Percentiles rank a stretch among this genome's conserved stretches.
Conservation (phyloP, 306 rosid species). For the Quercus agrifolia region DNA sequence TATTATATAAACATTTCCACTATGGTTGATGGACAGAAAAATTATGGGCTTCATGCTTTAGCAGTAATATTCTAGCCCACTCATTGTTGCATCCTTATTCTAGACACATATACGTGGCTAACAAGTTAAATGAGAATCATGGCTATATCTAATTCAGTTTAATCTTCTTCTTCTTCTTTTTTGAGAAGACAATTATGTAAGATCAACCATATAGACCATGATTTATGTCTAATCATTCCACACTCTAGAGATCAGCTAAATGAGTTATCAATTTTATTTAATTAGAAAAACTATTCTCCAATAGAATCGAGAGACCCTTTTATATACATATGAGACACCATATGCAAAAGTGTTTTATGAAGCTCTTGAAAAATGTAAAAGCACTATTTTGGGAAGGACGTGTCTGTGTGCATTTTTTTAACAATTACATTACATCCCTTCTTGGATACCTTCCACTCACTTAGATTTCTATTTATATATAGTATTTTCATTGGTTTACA, state of each 20-base stretch:
- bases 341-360: background rate
- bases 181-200: background rate
- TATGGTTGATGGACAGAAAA: background rate
- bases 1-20: background rate
- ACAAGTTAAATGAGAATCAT: background rate
- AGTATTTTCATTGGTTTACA: background rate
- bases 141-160: background rate
- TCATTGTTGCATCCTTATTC: background rate
- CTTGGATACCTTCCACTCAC: background rate
- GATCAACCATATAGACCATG: too few relatives aligned
- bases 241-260: background rate
- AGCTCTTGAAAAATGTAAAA: background rate
- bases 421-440: background rate
- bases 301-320: background rate
- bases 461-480: background rate
- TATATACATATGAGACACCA: background rate
- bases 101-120: background rate
- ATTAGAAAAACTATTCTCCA: background rate
- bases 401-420: background rate
- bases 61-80: background rate
- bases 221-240: background rate
- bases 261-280: background rate
- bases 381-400: background rate
- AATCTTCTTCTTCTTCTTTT: background rate
- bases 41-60: background rate